These are phyloP conservation scores for Larix kaempferi DNA, from an alignment of 75 land plant genomes.

Conservation along the genomic window DNA sequence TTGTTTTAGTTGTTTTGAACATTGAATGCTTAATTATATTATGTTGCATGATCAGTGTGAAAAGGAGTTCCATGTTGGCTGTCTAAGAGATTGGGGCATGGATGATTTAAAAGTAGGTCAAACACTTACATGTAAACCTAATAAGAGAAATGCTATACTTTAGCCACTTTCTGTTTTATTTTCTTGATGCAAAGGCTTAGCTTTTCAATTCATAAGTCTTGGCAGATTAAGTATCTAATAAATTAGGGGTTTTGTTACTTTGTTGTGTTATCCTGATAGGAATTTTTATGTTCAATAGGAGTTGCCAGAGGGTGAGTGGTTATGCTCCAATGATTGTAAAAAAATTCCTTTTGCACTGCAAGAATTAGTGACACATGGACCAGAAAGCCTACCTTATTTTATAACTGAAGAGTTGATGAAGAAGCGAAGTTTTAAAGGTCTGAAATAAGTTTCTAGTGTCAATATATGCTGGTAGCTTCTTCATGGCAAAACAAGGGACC, in stretches of 20 bases:
- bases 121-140: background rate
- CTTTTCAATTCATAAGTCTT: background rate
- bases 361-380: conserved; percentile 33
- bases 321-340: conserved; percentile 65
- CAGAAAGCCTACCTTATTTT: conserved; percentile 32
- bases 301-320: conserved; percentile 81
- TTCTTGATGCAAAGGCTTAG: background rate
- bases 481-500: conserved; percentile 55
- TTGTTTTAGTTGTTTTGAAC: background rate
- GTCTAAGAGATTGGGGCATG: conserved; percentile 57
- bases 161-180: background rate
- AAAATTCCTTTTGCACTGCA: conserved; percentile 42
- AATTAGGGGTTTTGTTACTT: background rate
- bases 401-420: conserved; percentile 5
- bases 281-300: conserved; percentile 41
- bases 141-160: background rate
- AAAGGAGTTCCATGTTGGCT: conserved; percentile 85
- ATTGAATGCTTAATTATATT: background rate
- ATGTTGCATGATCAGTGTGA: conserved; percentile 63
- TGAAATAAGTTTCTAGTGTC: conserved; percentile 5
- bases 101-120: conserved; percentile 65
- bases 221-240: background rate
- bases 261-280: background rate
- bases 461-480: conserved; percentile 63
- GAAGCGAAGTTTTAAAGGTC: conserved; percentile 27